A percentile compares a stretch with the other conserved stretches of the same genome.
phyloP scores from a whole-genome alignment of 2,329 filamentous ascomycete genomes.

The Talaromyces sp. region DNA sequence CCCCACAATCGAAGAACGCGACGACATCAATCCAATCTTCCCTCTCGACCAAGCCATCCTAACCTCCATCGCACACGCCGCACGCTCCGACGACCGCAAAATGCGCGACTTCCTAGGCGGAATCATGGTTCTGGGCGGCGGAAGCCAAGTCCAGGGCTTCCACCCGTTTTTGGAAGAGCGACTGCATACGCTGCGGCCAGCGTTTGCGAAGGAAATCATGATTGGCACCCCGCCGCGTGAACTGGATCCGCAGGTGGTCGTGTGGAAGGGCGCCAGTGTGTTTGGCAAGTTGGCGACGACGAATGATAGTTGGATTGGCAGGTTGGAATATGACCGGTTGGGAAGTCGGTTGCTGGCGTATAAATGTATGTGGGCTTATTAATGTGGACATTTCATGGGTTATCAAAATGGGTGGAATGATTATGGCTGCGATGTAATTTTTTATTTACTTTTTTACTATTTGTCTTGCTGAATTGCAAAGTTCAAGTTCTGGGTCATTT shows the following conservation, averaged over 20 bases:
- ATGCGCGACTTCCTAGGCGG: conserved; percentile 81
- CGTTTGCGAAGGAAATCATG: conserved; percentile 61
- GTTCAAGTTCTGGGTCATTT: not conserved
- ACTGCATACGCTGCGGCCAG: conserved; percentile 59
- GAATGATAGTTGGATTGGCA: conserved; percentile 92
- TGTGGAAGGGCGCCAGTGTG: conserved; percentile 96
- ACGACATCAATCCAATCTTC: conserved; percentile 73
- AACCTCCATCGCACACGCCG: conserved; percentile 79
- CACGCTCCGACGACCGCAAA: conserved; percentile 85
- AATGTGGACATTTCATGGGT: not conserved
- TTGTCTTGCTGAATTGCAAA: not conserved
- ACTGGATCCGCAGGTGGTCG: conserved; percentile 93
- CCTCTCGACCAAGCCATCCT: conserved; percentile 86
- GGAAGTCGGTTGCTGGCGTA: conserved; percentile 77
- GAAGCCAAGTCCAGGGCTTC: conserved; percentile 73
- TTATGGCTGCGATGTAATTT: not conserved
- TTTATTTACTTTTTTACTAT: not conserved
- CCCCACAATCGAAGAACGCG: conserved; percentile 56
- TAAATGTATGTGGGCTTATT: conserved; percentile 64
- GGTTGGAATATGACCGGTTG: conserved; percentile 79
- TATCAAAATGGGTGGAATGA: not conserved
- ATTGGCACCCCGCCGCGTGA: conserved; percentile 73
- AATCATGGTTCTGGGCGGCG: conserved; percentile 86
- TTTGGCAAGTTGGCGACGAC: conserved; percentile 81
- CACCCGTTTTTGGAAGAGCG: conserved; percentile 77